These are phyloP conservation scores for Puccinellia tenuiflora DNA, from an alignment of 176 grass and related monocot genomes.

Conservation along the genomic window DNA sequence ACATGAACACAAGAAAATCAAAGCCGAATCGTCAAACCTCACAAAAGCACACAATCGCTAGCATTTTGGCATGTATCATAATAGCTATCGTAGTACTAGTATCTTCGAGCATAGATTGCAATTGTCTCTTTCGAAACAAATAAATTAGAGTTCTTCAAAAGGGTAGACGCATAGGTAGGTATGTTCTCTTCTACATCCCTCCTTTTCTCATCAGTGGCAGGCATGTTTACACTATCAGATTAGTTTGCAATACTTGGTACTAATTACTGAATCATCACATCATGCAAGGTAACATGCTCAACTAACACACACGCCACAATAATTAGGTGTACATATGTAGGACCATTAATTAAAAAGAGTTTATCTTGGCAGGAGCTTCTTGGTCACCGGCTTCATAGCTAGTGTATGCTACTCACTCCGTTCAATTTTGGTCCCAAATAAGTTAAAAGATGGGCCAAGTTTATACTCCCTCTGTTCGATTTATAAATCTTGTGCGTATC, in stretches of 20 bases:
- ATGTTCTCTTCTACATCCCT: neutral
- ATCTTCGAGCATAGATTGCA: constrained; percentile 28
- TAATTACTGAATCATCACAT: constrained; percentile 19
- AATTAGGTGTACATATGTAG: constrained; percentile 14
- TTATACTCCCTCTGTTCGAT: too few relatives aligned
- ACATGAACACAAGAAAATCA: constrained; percentile 32
- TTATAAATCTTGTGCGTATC: too few relatives aligned
- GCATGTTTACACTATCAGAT: constrained; percentile 45
- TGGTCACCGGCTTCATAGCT: neutral
- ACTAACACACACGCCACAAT: neutral
- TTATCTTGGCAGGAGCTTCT: neutral
- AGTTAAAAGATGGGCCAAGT: too few relatives aligned
- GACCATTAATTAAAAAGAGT: neutral
- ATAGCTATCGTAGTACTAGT: constrained; percentile 32
- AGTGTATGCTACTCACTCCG: too few relatives aligned
- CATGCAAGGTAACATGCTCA: constrained; percentile 13
- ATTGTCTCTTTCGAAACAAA: neutral
- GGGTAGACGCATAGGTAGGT: constrained; percentile 23
- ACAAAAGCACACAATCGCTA: constrained; percentile 29
- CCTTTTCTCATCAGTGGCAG: constrained; percentile 37
- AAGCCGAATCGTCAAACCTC: neutral
- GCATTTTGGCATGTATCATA: constrained; percentile 51
- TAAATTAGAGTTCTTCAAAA: constrained; percentile 22
- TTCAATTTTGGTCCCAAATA: too few relatives aligned
- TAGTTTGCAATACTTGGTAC: constrained; percentile 36